A percentile compares a stretch with the other conserved stretches of the same genome.
Conservation (phyloP, 1,284 basidiomycete species). For the Apiotrichum brassicae region DNA sequence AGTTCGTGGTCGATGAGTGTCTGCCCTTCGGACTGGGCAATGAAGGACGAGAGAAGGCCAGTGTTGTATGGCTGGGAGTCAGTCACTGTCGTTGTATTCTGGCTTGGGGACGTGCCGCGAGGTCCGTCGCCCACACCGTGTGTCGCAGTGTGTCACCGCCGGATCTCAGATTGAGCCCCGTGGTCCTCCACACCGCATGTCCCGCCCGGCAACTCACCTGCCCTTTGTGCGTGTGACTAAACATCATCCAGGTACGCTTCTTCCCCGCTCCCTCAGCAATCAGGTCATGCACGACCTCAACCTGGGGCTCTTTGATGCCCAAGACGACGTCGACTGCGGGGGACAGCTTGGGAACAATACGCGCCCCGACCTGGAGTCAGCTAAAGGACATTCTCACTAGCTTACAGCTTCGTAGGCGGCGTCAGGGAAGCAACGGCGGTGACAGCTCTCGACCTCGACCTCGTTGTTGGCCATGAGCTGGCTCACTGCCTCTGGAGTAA, state of each 20-base stretch:
- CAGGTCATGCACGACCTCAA: constrained; percentile 53
- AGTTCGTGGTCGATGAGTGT: constrained; percentile 79
- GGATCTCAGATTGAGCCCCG: background rate
- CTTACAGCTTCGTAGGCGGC: constrained; percentile 62
- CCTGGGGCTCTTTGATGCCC: constrained; percentile 80
- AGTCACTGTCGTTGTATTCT: too few species aligned
- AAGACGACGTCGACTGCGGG: constrained; percentile 64
- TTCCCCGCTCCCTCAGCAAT: constrained; percentile 13
- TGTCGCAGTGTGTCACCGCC: too few species aligned
- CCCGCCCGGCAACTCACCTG: constrained; percentile 25
- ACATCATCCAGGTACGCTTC: constrained; percentile 58
- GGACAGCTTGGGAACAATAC: constrained; percentile 54
- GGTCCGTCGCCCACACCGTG: too few species aligned
- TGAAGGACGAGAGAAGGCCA: constrained; percentile 63
- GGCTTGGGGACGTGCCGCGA: too few species aligned
- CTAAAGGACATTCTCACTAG: background rate
- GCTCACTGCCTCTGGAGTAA: constrained; percentile 67
- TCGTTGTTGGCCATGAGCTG: constrained; percentile 45
- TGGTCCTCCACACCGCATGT: background rate
- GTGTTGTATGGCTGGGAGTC: constrained; percentile 70
- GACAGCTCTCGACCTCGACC: constrained; percentile 52
- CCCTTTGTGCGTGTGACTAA: constrained; percentile 78
- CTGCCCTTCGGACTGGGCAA: constrained; percentile 47
- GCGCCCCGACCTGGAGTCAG: constrained; percentile 63
- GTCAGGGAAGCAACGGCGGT: constrained; percentile 64